Evolutionary conservation across 495 filamentous ascomycete genomes (phyloP), one percentile per base, ranked within the genome.

Genomic region (Immersiella caudata): DNA sequence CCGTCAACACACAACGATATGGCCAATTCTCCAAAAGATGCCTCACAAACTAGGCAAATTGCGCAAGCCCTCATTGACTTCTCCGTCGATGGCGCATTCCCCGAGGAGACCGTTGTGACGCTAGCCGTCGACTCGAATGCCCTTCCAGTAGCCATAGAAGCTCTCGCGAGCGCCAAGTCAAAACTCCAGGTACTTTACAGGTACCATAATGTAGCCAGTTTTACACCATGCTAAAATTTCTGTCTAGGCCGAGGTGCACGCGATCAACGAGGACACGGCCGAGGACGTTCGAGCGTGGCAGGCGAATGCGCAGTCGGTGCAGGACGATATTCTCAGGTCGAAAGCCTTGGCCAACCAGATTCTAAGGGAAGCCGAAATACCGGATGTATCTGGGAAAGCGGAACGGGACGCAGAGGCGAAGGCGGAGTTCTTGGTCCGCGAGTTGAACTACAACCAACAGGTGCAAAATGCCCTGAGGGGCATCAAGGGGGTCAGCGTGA

Each of bases 281-380:
- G 86, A 89, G 22, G 91, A 95, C 72, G 89, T 95, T 68, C 89
- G 92, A 72, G 82, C 87, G 67, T 97, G 94, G 94, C 90, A 95
- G 64, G 76, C 82, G 22, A 91, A 94, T 75, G 92, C 93, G 35
- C 90, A 90, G 75, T 87, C 90, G 60, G 86, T 96, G n/a, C 90
- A 93, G 72, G 83, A 85, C 33, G 94, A 97, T 70, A 91, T 97
- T 66, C 84, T 91, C 70, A 83, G 83, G 36, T 91, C 92, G 20
- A 86, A 89, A 67, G 81, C 83, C 11, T 88, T 89, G 27, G 92
- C 93, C 20, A 87, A 86, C 60, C 86, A 90, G 55, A 95, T 97
- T 56, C 85, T 92, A 9, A 84, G 86, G 64, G 82, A 90, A 65
- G 87, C 92, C 65, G 87, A 92, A 70, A 83, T 86, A 6, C 88